Conservation (phyloP, 352 stramenopile species). For the Globisporangium paddicum region DNA sequence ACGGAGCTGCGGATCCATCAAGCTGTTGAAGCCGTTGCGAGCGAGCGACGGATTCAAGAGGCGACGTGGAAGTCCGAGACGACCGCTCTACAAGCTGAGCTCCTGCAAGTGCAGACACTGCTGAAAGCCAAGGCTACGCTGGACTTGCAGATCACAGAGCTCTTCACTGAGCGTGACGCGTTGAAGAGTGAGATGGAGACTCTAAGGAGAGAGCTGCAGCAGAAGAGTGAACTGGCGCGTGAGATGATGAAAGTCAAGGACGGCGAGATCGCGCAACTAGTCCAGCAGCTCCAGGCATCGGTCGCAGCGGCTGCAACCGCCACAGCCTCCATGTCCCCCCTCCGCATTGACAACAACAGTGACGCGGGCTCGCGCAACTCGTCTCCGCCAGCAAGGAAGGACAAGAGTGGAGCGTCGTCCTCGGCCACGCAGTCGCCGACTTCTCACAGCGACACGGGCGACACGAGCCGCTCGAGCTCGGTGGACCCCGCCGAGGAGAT, state of each 20-base stretch:
- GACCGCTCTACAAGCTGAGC: constrained; percentile 26
- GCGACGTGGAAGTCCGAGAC: constrained; percentile 24
- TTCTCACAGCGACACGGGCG: constrained; percentile 26
- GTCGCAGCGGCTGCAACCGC: constrained; percentile 19
- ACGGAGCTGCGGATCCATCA: constrained; percentile 16
- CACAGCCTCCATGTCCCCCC: neutral
- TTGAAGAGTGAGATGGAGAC: constrained; percentile 23
- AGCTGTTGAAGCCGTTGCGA: constrained; percentile 20
- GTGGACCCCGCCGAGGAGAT: constrained; percentile 23
- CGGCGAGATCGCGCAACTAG: constrained; percentile 40
- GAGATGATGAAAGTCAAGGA: constrained; percentile 52
- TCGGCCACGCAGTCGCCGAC: constrained; percentile 30
- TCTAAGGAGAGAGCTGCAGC: constrained; percentile 33
- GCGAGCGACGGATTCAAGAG: constrained; percentile 24
- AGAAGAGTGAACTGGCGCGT: constrained; percentile 31
- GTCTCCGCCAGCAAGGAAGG: constrained; percentile 29
- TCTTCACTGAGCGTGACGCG: constrained; percentile 24
- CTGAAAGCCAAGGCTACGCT: constrained; percentile 25
- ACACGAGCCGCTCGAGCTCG: constrained; percentile 26
- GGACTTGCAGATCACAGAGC: constrained; percentile 31
- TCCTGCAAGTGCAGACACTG: constrained; percentile 20
- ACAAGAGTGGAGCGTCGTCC: constrained; percentile 25
- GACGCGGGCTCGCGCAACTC: constrained; percentile 6
- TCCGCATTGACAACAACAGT: constrained; percentile 16
- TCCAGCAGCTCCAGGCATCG: constrained; percentile 41